Evolutionary conservation across 2,329 filamentous ascomycete species (phyloP).

Genomic region (Fusarium luffae): DNA sequence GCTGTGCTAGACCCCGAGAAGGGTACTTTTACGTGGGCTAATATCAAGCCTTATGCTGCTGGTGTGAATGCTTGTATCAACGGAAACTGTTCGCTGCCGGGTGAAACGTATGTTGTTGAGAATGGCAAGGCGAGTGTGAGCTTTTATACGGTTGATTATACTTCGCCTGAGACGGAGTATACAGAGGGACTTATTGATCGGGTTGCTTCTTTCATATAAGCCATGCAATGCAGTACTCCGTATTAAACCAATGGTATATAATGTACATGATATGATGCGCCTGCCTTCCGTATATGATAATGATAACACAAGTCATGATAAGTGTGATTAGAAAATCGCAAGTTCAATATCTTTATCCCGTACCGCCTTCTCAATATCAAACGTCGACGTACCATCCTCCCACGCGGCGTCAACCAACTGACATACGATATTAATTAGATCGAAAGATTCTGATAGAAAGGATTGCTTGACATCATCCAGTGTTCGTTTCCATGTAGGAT

Average conservation of each 20-base stretch:
- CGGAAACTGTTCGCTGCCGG: conserved; percentile 61
- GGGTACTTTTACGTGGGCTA: conserved; percentile 56
- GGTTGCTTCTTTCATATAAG: conserved; percentile 33
- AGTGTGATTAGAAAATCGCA: conserved; percentile 25
- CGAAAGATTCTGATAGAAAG: conserved; percentile 25
- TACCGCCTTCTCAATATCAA: conserved; percentile 34
- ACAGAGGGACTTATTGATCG: conserved; percentile 43
- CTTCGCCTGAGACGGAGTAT: conserved; percentile 53
- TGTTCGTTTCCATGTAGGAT: conserved; percentile 33
- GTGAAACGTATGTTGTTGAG: conserved; percentile 61
- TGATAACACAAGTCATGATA: too few relatives aligned
- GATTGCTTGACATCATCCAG: conserved; percentile 29
- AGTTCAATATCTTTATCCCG: conserved; percentile 24
- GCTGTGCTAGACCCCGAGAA: conserved; percentile 57
- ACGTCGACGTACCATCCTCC: conserved; percentile 33
- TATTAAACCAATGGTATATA: background rate
- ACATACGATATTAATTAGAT: conserved; percentile 24
- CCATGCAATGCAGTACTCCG: background rate
- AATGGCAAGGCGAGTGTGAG: conserved; percentile 56
- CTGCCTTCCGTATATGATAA: background rate
- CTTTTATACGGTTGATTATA: conserved; percentile 63
- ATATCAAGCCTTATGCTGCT: conserved; percentile 51
- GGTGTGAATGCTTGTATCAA: conserved; percentile 63
- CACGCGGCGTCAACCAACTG: conserved; percentile 37
- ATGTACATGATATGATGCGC: background rate